Percentiles rank a stretch among this genome's conserved stretches.
Conservation (phyloP, 305 asterid genomes). For the Petunia hybrid region DNA sequence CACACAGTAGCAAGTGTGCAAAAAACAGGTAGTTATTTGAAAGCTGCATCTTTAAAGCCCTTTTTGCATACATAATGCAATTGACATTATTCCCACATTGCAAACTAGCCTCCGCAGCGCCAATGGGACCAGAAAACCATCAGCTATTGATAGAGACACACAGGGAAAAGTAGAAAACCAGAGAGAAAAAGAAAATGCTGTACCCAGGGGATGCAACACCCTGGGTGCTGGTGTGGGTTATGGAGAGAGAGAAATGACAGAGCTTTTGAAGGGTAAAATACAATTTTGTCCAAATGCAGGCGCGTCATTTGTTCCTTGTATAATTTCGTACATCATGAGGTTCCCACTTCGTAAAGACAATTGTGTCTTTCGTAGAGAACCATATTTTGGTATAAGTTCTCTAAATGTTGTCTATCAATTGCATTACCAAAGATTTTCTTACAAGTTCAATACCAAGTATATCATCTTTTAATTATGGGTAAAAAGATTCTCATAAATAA, state of each 20-base stretch:
- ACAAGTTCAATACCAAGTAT: background rate
- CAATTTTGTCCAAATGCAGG: background rate
- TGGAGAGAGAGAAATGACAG: slow-evolving; percentile 10
- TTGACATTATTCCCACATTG: slow-evolving; percentile 66
- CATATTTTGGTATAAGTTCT: background rate
- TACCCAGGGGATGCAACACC: background rate
- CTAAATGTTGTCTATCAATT: background rate
- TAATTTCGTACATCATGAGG: background rate
- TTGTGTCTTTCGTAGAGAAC: background rate
- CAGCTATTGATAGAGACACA: background rate
- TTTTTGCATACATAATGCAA: slow-evolving; percentile 65
- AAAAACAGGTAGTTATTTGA: slow-evolving; percentile 65
- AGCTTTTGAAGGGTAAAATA: slow-evolving; percentile 4
- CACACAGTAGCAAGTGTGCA: slow-evolving; percentile 81
- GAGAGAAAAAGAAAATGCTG: slow-evolving; percentile 20
- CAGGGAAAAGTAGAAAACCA: background rate
- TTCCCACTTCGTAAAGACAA: background rate
- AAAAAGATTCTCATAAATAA: too few species aligned
- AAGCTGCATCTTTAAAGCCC: slow-evolving; percentile 63
- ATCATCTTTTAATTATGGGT: too few species aligned
- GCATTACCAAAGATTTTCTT: background rate
- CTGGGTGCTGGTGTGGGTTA: slow-evolving; percentile 5
- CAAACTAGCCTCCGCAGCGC: slow-evolving; percentile 87
- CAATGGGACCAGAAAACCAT: slow-evolving; percentile 37
- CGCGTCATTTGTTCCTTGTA: background rate